These are phyloP conservation scores for Fusarium algeriense DNA, from an alignment of 2,329 filamentous ascomycete species.

Conservation along the genomic window DNA sequence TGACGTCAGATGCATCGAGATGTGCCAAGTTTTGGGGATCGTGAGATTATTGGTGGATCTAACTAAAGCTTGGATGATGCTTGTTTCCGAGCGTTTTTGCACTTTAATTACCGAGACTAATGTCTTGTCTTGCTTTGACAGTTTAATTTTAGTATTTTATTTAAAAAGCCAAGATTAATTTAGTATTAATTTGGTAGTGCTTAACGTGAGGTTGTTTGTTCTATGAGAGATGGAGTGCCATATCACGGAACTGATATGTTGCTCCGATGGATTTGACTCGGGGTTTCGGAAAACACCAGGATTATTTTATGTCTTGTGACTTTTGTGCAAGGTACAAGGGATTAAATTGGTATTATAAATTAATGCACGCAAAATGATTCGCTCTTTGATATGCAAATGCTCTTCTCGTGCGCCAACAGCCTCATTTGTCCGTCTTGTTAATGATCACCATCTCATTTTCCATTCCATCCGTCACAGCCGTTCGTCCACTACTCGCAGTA, in stretches of 20 bases:
- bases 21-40: slow-evolving; percentile 21
- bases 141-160: slow-evolving; percentile 17
- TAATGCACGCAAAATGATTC: neutral
- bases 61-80: neutral
- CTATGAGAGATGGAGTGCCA: neutral
- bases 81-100: slow-evolving; percentile 18
- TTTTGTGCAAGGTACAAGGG: slow-evolving; percentile 5
- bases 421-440: neutral
- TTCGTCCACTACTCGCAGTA: neutral
- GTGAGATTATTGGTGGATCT: slow-evolving; percentile 8
- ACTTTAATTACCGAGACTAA: slow-evolving; percentile 10
- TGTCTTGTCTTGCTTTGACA: slow-evolving; percentile 22
- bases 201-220: neutral
- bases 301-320: neutral
- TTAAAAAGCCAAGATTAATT: neutral
- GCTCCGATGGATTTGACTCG: neutral
- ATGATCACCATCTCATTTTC: neutral
- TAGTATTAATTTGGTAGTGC: neutral
- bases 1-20: slow-evolving; percentile 15
- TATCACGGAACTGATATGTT: neutral
- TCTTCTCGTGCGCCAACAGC: neutral
- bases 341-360: neutral
- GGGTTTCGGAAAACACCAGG: neutral
- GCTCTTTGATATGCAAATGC: neutral
- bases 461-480: neutral